Evolutionary conservation across 192 early-diverging fungal species (phyloP), one percentile per base, ranked within the genome.

Genomic region (Linnemannia zychae): DNA sequence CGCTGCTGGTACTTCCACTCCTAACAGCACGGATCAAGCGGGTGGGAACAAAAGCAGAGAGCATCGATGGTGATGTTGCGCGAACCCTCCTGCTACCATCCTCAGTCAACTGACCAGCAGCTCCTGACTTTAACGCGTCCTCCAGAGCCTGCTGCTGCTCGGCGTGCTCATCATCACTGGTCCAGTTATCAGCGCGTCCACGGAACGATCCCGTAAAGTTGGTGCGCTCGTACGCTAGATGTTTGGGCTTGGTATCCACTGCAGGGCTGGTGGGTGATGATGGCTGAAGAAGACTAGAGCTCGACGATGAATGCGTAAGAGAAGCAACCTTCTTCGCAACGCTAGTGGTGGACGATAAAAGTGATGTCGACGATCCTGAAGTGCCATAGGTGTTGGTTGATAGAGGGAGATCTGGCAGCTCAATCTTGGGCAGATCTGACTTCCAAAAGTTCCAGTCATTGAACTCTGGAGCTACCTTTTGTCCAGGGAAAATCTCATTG

Each of bases 401-500:
- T 9, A 85, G 28, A 17, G 83, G 83, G 12, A 85, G 77, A 33
- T 85, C 83, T 37, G 89, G 90, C 18, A 92, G 66, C 4, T 93
- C 90, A 31, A 91, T 80, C 9, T 88, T 80, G 0, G 90, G 90
- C 48, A 94, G 47, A 11, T 91, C 86, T 7, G 78, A 76, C 71
- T 91, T 93, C 96, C 96, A 97, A 87, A 90, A 97, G 75, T 95
- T 92, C 91, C 94, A 96, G 87, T 97, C 96, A 82, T 95, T 96
- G 82, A 90, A 97, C 53, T 93, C 94, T 12, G 91, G 91, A 31
- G 93, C 93, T 15, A 91, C 88, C 33, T 90, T 90, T 12, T 89
- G 88, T 28, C 87, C 85, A 22, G 95, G 98, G 87, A 99, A 99
- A 75, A 99, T 97, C 81, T 97, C 95, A 72, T 99, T 97, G 20